Evolutionary conservation across 2,329 filamentous ascomycete species (phyloP).

Genomic region (Rutstroemia sp.): DNA sequence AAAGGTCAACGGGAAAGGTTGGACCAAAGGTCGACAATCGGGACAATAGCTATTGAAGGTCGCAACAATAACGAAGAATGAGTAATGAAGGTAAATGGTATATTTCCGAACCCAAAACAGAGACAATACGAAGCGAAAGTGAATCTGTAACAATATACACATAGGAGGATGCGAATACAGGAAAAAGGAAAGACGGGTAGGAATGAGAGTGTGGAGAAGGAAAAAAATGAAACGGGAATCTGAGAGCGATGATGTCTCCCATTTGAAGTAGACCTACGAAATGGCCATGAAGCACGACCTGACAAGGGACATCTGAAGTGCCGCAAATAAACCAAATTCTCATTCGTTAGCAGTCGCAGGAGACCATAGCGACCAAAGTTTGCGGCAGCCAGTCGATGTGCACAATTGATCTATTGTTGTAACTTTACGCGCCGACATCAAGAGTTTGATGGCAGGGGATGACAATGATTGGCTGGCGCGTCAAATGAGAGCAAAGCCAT

Average conservation of each 20-base stretch:
- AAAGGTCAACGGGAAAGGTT: constrained; percentile 1
- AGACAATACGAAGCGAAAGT: not conserved
- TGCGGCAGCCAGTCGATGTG: constrained; percentile 9
- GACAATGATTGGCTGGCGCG: constrained; percentile 14
- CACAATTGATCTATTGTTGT: constrained; percentile 16
- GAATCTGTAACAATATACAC: constrained; percentile 13
- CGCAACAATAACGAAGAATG: constrained; percentile 11
- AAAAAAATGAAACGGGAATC: constrained; percentile 21
- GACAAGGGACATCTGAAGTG: constrained; percentile 5
- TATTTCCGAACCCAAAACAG: constrained; percentile 3
- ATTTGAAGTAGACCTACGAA: constrained; percentile 9
- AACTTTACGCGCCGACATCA: constrained; percentile 24
- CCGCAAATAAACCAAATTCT: constrained; percentile 17
- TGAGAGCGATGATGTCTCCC: not conserved
- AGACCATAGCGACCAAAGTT: constrained; percentile 13
- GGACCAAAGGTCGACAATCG: constrained; percentile 9
- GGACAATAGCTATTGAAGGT: constrained; percentile 9
- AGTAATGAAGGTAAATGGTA: constrained; percentile 13
- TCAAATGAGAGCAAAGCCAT: constrained; percentile 3
- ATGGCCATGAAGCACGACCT: constrained; percentile 11
- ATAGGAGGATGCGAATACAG: too few species aligned
- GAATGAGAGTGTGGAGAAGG: constrained; percentile 7
- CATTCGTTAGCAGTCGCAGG: constrained; percentile 25
- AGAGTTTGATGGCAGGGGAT: not conserved
- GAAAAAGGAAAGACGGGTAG: not conserved